Evolutionary conservation across 202 grass and related monocot genomes (phyloP).

Genomic region (Setaria italica): DNA sequence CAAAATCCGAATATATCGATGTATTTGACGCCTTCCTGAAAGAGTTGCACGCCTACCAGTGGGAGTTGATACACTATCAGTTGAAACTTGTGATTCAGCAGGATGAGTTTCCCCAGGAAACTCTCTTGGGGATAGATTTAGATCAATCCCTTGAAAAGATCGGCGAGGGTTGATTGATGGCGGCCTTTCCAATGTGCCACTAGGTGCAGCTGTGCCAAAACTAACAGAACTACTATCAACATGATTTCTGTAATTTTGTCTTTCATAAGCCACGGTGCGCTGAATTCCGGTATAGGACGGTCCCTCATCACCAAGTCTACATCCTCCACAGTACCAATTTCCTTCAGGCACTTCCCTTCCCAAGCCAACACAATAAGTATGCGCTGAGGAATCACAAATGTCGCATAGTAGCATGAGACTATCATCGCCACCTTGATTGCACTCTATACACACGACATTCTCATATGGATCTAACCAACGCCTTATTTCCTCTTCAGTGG

Average conservation of each 20-base stretch:
- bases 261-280: conserved; percentile 24
- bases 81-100: conserved; percentile 51
- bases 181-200: conserved; percentile 38
- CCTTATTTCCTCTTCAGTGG: conserved; percentile 95
- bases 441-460: conserved; percentile 95
- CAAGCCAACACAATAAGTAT: conserved; percentile 95
- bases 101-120: conserved; percentile 49
- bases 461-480: conserved; percentile 93
- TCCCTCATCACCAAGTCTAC: conserved; percentile 63
- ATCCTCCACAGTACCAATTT: conserved; percentile 95
- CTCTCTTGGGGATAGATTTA: conserved; percentile 83
- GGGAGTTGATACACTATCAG: conserved; percentile 52
- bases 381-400: conserved; percentile 96
- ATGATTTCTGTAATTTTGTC: conserved; percentile 41
- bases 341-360: conserved; percentile 93
- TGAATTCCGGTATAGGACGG: conserved; percentile 51
- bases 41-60: conserved; percentile 66
- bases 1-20: conserved; percentile 62
- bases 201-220: conserved; percentile 43
- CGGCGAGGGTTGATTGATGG: conserved; percentile 31
- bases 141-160: conserved; percentile 69
- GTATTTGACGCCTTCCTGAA: conserved; percentile 69
- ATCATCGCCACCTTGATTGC: conserved; percentile 94
- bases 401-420: conserved; percentile 96
- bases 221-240: conserved; percentile 31